phyloP scores from a whole-genome alignment of 2,329 filamentous ascomycete species.

The Colletotrichum tabaci region DNA sequence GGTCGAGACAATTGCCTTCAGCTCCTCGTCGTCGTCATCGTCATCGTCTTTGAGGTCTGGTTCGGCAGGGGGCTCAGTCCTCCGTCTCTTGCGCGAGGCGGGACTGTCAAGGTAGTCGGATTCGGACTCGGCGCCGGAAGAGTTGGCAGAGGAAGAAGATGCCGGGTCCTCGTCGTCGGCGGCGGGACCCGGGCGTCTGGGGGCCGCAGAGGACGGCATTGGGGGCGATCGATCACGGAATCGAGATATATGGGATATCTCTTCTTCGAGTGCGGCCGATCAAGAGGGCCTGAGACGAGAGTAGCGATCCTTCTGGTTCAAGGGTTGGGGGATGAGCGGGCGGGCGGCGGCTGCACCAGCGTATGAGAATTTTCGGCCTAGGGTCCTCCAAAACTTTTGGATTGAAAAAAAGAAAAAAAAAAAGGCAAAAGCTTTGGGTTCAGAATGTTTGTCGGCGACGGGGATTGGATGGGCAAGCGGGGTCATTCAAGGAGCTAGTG shows the following conservation, averaged over 20 bases:
- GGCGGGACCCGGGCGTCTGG: constrained; percentile 21
- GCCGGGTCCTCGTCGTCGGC: constrained; percentile 32
- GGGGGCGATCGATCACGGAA: constrained; percentile 7
- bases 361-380: constrained; percentile 37
- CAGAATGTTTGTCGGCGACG: constrained; percentile 29
- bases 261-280: neutral
- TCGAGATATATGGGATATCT: neutral
- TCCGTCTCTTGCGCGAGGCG: constrained; percentile 62
- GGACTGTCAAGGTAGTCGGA: constrained; percentile 66
- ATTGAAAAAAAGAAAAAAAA: constrained; percentile 13
- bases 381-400: constrained; percentile 2
- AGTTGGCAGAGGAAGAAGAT: constrained; percentile 35
- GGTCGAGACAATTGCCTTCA: constrained; percentile 56
- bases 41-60: constrained; percentile 45
- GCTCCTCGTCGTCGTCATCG: constrained; percentile 51
- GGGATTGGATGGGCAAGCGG: constrained; percentile 34
- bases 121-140: constrained; percentile 50
- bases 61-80: constrained; percentile 50
- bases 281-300: constrained; percentile 12
- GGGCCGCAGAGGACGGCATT: constrained; percentile 36
- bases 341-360: constrained; percentile 22
- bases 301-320: neutral
- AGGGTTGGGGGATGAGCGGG: constrained; percentile 16
- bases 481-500: constrained; percentile 17
- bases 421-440: constrained; percentile 9